Evolutionary conservation across 1,284 basidiomycete species (phyloP).

Genomic region (Amylostereum chailletii): DNA sequence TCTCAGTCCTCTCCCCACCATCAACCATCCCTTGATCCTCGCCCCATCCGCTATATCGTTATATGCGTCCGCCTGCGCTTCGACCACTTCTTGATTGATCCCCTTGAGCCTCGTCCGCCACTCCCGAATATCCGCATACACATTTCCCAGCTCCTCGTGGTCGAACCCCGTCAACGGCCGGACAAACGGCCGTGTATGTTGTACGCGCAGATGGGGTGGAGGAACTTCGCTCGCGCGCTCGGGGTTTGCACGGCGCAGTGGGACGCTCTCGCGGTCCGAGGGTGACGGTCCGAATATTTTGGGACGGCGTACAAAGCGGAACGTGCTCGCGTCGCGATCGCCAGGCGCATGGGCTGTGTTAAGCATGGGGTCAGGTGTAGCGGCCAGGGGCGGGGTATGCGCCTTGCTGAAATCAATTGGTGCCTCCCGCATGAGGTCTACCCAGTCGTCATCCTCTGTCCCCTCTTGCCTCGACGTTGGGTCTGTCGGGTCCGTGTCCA

Average conservation of each 20-base stretch:
- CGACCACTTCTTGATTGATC: constrained; percentile 62
- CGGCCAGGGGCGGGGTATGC: constrained; percentile 10
- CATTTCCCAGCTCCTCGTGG: constrained; percentile 51
- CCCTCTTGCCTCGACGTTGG: constrained; percentile 15
- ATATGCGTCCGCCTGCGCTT: constrained; percentile 56
- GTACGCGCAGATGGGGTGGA: constrained; percentile 60
- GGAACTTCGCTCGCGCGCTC: constrained; percentile 25
- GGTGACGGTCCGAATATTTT: constrained; percentile 16
- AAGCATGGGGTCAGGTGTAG: constrained; percentile 12
- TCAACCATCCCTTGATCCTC: constrained; percentile 65
- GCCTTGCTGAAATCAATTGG: constrained; percentile 26
- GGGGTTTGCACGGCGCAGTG: constrained; percentile 29
- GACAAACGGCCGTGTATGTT: constrained; percentile 62
- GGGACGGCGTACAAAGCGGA: constrained; percentile 11
- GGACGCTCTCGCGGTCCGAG: constrained; percentile 54
- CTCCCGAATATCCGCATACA: constrained; percentile 59
- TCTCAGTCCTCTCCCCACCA: constrained; percentile 61
- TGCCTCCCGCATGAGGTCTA: constrained; percentile 33
- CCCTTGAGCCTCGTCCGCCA: constrained; percentile 63
- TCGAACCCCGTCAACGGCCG: constrained; percentile 61
- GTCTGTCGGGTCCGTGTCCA: constrained; percentile 12
- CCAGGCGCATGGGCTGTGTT: constrained; percentile 17
- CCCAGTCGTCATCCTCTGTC: constrained; percentile 37
- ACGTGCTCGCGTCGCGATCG: constrained; percentile 7
- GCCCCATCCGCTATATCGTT: constrained; percentile 63